Conservation (phyloP, 805 yeast genomes). For the Saccharomycodes ludwigii region DNA sequence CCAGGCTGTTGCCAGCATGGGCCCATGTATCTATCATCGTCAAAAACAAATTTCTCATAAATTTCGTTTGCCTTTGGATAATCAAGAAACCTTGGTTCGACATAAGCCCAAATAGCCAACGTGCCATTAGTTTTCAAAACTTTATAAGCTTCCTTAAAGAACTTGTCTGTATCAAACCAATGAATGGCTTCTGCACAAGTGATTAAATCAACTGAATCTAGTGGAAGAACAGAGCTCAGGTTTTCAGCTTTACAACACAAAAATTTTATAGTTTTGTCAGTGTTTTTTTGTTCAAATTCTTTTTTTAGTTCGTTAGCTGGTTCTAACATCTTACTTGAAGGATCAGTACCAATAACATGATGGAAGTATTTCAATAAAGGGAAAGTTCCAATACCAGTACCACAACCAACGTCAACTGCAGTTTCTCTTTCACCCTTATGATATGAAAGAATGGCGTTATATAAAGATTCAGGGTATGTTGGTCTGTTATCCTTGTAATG, state of each 20-base stretch:
- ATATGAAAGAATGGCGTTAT: constrained; percentile 28
- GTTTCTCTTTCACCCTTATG: constrained; percentile 24
- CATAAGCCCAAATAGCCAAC: constrained; percentile 60
- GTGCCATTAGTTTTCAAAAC: constrained; percentile 48
- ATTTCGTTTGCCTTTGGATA: constrained; percentile 44
- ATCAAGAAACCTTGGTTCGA: constrained; percentile 49
- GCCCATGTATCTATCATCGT: constrained; percentile 36
- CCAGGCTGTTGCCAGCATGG: constrained; percentile 70
- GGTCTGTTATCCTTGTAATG: too few species aligned
- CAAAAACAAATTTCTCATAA: constrained; percentile 39
- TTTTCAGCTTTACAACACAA: too few species aligned
- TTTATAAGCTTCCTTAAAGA: constrained; percentile 36
- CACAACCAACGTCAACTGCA: constrained; percentile 54
- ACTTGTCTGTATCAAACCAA: constrained; percentile 49
- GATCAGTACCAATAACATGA: constrained; percentile 44
- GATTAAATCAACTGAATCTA: constrained; percentile 37
- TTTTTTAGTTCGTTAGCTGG: constrained; percentile 22
- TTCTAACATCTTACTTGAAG: constrained; percentile 39
- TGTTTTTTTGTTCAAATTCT: constrained; percentile 7
- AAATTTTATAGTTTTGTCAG: too few species aligned
- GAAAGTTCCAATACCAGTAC: constrained; percentile 56
- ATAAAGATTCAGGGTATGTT: constrained; percentile 46
- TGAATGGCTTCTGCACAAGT: constrained; percentile 68
- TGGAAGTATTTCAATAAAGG: constrained; percentile 33
- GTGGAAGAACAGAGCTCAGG: too few species aligned